phyloP scores from a whole-genome alignment of 306 rosid genomes.

The Inga leiocalycina region DNA sequence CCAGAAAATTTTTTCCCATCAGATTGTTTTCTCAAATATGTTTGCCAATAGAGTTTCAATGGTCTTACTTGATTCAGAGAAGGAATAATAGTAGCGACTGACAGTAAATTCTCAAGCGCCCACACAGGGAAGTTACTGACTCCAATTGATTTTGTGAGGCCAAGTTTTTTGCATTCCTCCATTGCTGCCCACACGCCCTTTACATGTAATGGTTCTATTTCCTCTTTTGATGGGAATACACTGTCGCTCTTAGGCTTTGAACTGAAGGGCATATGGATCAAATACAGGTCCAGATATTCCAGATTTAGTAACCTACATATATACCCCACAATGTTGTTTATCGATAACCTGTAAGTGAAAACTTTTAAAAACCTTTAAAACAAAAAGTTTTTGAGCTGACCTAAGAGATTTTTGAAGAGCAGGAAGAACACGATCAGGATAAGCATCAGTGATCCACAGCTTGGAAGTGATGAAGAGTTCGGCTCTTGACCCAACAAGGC shows the following conservation, averaged over 20 bases:
- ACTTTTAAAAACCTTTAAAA: too few species aligned
- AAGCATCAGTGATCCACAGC: neutral
- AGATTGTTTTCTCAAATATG: too few species aligned
- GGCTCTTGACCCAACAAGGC: neutral
- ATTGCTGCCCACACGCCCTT: constrained; percentile 26
- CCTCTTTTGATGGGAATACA: constrained; percentile 15
- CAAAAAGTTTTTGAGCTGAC: neutral
- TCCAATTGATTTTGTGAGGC: constrained; percentile 48
- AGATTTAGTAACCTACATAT: constrained; percentile 37
- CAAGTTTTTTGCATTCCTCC: neutral
- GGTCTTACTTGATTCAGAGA: constrained; percentile 34
- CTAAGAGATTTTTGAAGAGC: neutral
- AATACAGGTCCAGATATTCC: constrained; percentile 50
- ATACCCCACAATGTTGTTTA: neutral
- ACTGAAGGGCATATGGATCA: constrained; percentile 48
- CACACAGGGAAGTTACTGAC: constrained; percentile 49
- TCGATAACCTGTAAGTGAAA: neutral
- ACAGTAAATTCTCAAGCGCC: constrained; percentile 41
- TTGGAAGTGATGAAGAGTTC: neutral
- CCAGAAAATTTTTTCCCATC: too few species aligned
- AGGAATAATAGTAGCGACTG: constrained; percentile 38
- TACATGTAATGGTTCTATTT: constrained; percentile 32
- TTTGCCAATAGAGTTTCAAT: too few species aligned
- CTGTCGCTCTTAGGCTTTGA: constrained; percentile 29
- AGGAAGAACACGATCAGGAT: neutral